Percentiles rank a stretch among this genome's conserved stretches.
phyloP scores from a whole-genome alignment of 225 moss, liverwort and hornwort species.

The Lunularia cruciata region DNA sequence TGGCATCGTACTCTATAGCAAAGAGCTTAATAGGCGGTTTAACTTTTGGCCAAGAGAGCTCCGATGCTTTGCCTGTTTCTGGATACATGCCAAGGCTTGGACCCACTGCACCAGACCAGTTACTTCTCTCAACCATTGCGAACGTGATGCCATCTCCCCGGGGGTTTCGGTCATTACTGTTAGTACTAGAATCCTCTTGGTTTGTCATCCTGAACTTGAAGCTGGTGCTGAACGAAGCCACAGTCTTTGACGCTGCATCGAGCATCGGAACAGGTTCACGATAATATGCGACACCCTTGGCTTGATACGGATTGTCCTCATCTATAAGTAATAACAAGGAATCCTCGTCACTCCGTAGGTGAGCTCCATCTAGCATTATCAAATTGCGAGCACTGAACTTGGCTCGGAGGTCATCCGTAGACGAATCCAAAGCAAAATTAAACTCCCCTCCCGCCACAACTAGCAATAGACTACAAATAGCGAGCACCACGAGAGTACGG shows the following conservation, averaged over 20 bases:
- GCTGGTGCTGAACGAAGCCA: constrained; percentile 9
- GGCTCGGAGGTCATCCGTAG: too few species aligned
- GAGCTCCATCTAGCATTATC: too few species aligned
- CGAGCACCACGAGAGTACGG: too few species aligned
- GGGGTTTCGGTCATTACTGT: background rate
- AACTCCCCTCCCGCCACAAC: too few species aligned
- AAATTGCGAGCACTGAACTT: too few species aligned
- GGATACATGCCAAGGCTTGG: constrained; percentile 13
- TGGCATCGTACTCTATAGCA: constrained; percentile 29
- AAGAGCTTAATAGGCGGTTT: too few species aligned
- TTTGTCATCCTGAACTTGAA: constrained; percentile 5
- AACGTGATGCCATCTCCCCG: constrained; percentile 34
- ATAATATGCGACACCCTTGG: background rate
- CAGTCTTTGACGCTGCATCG: background rate
- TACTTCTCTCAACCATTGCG: background rate
- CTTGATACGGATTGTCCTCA: background rate
- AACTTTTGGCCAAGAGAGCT: too few species aligned
- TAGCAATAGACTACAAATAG: too few species aligned
- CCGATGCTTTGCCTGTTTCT: too few species aligned
- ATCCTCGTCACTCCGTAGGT: too few species aligned
- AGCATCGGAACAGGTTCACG: background rate
- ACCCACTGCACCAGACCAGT: background rate
- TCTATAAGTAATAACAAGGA: background rate
- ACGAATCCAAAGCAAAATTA: too few species aligned
- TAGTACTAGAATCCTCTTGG: background rate